Conservation (phyloP, 116 monocot genomes). For the Phalaenopsis hybrid region DNA sequence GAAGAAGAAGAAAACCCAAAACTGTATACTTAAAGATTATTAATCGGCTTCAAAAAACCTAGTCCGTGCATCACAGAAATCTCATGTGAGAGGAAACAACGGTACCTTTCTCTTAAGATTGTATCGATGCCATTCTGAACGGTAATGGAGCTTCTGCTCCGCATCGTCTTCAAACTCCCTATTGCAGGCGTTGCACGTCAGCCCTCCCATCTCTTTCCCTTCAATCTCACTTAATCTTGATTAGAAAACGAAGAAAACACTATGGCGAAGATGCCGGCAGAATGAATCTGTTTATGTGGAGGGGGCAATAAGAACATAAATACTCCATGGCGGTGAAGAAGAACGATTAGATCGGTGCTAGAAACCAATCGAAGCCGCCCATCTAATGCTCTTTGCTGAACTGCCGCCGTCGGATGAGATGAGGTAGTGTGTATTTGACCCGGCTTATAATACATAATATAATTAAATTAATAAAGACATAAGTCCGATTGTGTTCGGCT, state of each 20-base stretch:
- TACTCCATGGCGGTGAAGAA: too few relatives aligned
- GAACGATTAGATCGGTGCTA: too few relatives aligned
- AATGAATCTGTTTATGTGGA: neutral
- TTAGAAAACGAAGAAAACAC: neutral
- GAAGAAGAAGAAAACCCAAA: neutral
- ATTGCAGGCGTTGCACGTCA: slow-evolving; percentile 95
- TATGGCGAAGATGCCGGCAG: neutral
- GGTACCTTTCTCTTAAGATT: slow-evolving; percentile 97
- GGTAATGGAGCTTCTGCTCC: slow-evolving; percentile 83
- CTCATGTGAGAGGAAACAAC: neutral
- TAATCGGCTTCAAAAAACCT: neutral
- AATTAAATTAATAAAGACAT: too few relatives aligned
- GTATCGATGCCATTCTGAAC: slow-evolving; percentile 98
- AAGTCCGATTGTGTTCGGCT: too few relatives aligned
- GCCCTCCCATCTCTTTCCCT: slow-evolving; percentile 32
- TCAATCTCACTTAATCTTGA: neutral
- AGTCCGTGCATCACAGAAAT: neutral
- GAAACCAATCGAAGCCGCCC: too few relatives aligned
- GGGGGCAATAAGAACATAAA: neutral
- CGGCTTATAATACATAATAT: too few relatives aligned
- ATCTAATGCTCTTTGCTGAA: too few relatives aligned
- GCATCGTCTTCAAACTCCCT: slow-evolving; percentile 65
- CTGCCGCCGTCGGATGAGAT: too few relatives aligned
- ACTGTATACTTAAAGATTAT: neutral
- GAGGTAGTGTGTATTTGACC: too few relatives aligned